These are phyloP conservation scores for Chlamydomonas reinhardtii DNA, from an alignment of 163 green algal species.

Conservation along the genomic window DNA sequence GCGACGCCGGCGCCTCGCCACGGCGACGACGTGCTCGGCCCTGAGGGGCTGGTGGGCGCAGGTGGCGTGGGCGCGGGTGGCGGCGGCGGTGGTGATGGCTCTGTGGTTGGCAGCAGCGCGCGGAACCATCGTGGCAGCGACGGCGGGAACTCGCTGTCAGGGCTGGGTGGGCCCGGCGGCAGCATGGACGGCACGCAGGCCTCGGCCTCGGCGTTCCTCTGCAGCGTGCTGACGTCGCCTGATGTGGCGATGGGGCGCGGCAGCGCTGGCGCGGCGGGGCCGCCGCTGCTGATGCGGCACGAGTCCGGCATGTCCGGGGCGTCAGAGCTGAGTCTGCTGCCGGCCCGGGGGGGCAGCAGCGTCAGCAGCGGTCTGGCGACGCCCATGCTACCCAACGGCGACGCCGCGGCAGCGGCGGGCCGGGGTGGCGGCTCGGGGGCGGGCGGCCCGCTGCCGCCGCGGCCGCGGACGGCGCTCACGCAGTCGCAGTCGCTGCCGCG, in stretches of 20 bases:
- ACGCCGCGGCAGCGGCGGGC: too few relatives aligned
- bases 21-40: too few relatives aligned
- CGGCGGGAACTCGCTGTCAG: too few relatives aligned
- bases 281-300: background rate
- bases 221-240: too few relatives aligned
- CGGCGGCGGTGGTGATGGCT: background rate
- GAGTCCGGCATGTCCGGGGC: background rate
- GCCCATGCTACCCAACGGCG: background rate
- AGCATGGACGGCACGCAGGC: too few relatives aligned
- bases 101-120: background rate
- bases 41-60: too few relatives aligned
- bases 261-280: background rate
- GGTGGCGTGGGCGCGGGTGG: background rate
- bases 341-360: background rate
- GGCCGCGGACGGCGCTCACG: background rate
- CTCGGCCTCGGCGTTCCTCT: too few relatives aligned
- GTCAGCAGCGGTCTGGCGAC: background rate
- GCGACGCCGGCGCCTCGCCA: too few relatives aligned
- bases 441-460: background rate
- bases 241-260: too few relatives aligned
- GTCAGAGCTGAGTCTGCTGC: background rate
- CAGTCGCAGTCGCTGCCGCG: background rate
- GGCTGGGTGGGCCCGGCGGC: too few relatives aligned
- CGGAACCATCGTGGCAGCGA: background rate
- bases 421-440: background rate